phyloP scores from a whole-genome alignment of 805 yeast species.

The Candida quercuum region DNA sequence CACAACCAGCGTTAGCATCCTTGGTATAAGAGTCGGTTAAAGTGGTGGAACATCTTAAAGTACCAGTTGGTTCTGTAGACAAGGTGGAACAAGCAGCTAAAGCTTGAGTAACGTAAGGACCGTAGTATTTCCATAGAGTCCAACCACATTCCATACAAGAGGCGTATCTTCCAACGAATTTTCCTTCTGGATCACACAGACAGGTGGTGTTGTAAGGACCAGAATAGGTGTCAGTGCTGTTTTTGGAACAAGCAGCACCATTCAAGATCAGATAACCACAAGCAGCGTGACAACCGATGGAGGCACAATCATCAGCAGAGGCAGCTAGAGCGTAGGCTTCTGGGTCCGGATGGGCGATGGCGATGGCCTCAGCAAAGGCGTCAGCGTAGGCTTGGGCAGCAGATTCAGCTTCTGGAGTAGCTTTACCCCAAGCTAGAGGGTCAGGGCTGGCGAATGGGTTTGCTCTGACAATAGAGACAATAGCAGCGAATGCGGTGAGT shows the following conservation, averaged over 20 bases:
- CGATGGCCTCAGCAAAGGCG: constrained; percentile 18
- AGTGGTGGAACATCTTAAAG: constrained; percentile 18
- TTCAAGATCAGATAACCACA: constrained; percentile 31
- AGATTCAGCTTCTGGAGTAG: constrained; percentile 15
- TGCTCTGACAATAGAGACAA: constrained; percentile 3
- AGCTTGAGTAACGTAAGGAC: constrained; percentile 24
- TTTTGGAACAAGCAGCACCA: constrained; percentile 27
- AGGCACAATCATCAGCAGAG: constrained; percentile 22
- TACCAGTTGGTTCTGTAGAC: constrained; percentile 25
- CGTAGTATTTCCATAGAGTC: constrained; percentile 32
- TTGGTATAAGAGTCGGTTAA: constrained; percentile 13
- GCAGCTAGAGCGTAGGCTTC: constrained; percentile 18
- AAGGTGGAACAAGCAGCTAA: constrained; percentile 23
- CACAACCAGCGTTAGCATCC: constrained; percentile 13
- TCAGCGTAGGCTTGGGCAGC: constrained; percentile 18
- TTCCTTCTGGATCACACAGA: constrained; percentile 18
- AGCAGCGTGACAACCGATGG: constrained; percentile 28
- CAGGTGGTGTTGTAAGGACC: constrained; percentile 21
- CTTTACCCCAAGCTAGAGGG: constrained; percentile 15
- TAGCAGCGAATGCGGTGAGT: constrained; percentile 12
- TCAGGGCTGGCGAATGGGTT: constrained; percentile 9
- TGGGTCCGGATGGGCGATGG: constrained; percentile 17
- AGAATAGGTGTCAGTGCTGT: constrained; percentile 20
- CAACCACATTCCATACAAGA: constrained; percentile 34
- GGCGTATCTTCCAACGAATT: constrained; percentile 17